Conservation (phyloP, 2,329 filamentous ascomycete genomes). For the Aspergillus sp. region DNA sequence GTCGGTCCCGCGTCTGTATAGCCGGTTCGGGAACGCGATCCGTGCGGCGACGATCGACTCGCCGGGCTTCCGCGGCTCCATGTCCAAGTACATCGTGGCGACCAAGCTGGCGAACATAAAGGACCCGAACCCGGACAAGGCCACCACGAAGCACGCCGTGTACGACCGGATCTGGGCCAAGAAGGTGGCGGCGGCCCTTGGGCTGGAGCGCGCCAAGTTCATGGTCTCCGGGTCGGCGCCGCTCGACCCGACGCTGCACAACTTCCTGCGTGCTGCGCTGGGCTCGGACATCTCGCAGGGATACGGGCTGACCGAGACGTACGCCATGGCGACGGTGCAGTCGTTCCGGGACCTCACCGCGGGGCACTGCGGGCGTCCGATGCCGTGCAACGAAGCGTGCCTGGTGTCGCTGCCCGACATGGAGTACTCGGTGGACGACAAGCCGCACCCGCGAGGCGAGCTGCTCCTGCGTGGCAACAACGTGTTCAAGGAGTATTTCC, state of each 20-base stretch:
- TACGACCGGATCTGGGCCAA: slow-evolving; percentile 71
- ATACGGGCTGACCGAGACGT: slow-evolving; percentile 90
- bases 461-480: slow-evolving; percentile 71
- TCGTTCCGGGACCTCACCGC: slow-evolving; percentile 58
- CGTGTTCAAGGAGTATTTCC: slow-evolving; percentile 80
- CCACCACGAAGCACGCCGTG: slow-evolving; percentile 49
- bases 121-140: slow-evolving; percentile 56
- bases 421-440: slow-evolving; percentile 82
- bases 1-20: slow-evolving; percentile 85
- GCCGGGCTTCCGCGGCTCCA: slow-evolving; percentile 66
- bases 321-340: slow-evolving; percentile 67
- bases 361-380: slow-evolving; percentile 72
- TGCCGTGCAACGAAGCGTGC: slow-evolving; percentile 62
- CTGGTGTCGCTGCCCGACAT: slow-evolving; percentile 84
- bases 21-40: slow-evolving; percentile 77
- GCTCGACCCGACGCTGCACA: slow-evolving; percentile 76
- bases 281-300: slow-evolving; percentile 73
- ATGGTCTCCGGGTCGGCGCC: slow-evolving; percentile 88
- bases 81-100: slow-evolving; percentile 70
- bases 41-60: slow-evolving; percentile 69
- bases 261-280: slow-evolving; percentile 78
- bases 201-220: slow-evolving; percentile 60
- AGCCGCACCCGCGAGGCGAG: slow-evolving; percentile 83
- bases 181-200: slow-evolving; percentile 75
- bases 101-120: slow-evolving; percentile 74